phyloP scores from a whole-genome alignment of 1,284 basidiomycete species.

The Moesziomyces globuligerus region DNA sequence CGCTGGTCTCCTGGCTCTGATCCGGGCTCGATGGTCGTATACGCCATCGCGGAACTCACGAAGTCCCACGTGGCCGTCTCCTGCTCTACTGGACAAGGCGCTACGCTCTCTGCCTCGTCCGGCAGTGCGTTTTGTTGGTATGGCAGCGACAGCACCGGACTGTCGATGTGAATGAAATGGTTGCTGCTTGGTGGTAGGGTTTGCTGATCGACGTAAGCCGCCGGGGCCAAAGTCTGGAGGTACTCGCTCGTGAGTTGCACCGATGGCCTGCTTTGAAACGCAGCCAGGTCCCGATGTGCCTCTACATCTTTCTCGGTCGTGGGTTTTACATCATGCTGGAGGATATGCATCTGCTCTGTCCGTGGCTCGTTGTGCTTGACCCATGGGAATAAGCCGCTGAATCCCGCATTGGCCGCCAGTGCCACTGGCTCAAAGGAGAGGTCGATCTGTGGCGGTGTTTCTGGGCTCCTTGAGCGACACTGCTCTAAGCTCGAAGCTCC shows the following conservation, averaged over 20 bases:
- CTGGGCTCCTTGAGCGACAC: background rate
- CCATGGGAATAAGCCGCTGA: constrained; percentile 31
- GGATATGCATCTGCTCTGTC: background rate
- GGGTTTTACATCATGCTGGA: too few species aligned
- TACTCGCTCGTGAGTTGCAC: background rate
- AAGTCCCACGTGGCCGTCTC: background rate
- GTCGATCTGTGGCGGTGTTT: constrained; percentile 20
- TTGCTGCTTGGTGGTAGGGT: background rate
- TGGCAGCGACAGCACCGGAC: background rate
- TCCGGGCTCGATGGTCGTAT: too few species aligned
- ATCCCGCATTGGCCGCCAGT: background rate
- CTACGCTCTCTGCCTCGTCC: too few species aligned
- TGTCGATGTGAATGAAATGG: background rate
- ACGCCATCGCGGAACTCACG: background rate
- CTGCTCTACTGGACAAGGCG: background rate
- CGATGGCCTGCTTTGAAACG: background rate
- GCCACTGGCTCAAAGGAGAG: constrained; percentile 5
- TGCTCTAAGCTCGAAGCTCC: background rate
- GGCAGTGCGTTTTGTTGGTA: background rate
- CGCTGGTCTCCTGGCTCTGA: too few species aligned
- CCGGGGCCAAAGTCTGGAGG: background rate
- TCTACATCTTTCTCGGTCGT: background rate
- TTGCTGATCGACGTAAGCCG: rapidly evolving
- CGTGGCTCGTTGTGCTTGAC: constrained; percentile 5
- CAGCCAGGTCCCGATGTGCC: background rate